Percentiles rank a stretch among this genome's conserved stretches.
Evolutionary conservation across 1,284 basidiomycete genomes (phyloP).

Genomic region (Leccinum subrobustum): DNA sequence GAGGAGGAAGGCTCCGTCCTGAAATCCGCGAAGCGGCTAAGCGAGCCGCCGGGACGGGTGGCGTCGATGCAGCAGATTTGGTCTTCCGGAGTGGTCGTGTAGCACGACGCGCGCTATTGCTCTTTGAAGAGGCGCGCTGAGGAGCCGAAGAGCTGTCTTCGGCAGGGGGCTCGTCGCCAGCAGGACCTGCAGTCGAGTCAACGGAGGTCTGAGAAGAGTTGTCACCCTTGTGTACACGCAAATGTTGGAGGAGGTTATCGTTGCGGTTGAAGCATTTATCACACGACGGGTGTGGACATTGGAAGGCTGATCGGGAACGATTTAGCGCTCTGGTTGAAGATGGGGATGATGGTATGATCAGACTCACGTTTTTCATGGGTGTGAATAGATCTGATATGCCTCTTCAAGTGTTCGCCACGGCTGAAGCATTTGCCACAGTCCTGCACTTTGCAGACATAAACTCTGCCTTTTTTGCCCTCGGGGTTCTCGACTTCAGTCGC

Average conservation of each 20-base stretch:
- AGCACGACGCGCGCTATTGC: slow-evolving; percentile 23
- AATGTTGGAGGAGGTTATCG: slow-evolving; percentile 62
- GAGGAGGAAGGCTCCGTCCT: slow-evolving; percentile 30
- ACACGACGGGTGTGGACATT: slow-evolving; percentile 55
- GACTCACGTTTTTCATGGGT: slow-evolving; percentile 74
- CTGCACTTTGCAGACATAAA: slow-evolving; percentile 64
- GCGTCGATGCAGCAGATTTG: slow-evolving; percentile 37
- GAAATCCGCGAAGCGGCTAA: slow-evolving; percentile 34
- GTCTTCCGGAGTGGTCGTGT: slow-evolving; percentile 35
- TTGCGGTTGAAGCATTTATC: slow-evolving; percentile 61
- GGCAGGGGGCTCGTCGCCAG: slow-evolving; percentile 26
- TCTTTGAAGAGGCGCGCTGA: slow-evolving; percentile 29
- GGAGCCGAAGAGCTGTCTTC: slow-evolving; percentile 26
- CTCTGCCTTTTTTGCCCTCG: slow-evolving; percentile 42
- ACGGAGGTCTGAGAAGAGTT: slow-evolving; percentile 38
- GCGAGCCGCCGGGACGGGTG: slow-evolving; percentile 35
- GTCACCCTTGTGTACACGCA: slow-evolving; percentile 54
- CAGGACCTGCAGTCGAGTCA: slow-evolving; percentile 27
- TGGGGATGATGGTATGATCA: slow-evolving; percentile 21
- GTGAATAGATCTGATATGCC: slow-evolving; percentile 75
- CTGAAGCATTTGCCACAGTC: slow-evolving; percentile 73
- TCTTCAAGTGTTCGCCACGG: slow-evolving; percentile 74
- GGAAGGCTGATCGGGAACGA: slow-evolving; percentile 47
- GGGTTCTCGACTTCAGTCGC: slow-evolving; percentile 26
- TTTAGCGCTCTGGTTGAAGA: slow-evolving; percentile 20